These are phyloP conservation scores for Phaeosphaeriaceae sp. DNA, from an alignment of 2,329 filamentous ascomycete genomes.

Conservation along the genomic window DNA sequence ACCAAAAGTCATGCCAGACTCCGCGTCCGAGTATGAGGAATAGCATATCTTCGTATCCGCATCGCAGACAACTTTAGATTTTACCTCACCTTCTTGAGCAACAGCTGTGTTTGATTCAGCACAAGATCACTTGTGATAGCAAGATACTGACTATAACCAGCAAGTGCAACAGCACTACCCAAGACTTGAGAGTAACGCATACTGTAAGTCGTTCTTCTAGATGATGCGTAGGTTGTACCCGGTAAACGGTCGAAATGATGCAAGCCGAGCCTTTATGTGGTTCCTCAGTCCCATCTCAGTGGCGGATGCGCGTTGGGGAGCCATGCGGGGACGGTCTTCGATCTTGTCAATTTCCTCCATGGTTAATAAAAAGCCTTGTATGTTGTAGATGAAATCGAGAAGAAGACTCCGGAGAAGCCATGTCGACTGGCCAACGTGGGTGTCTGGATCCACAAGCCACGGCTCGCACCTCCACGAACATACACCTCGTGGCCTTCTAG, in stretches of 20 bases:
- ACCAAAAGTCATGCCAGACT: slow-evolving; percentile 39
- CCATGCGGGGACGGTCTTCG: slow-evolving; percentile 15
- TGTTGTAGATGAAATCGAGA: slow-evolving; percentile 35
- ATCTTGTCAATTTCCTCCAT: slow-evolving; percentile 24
- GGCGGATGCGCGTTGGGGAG: slow-evolving; percentile 17
- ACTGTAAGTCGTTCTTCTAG: slow-evolving; percentile 10
- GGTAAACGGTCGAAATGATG: slow-evolving; percentile 6
- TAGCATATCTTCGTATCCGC: slow-evolving; percentile 39
- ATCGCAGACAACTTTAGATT: slow-evolving; percentile 40
- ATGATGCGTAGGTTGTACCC: slow-evolving; percentile 13
- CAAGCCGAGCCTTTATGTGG: slow-evolving; percentile 32
- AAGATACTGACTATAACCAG: slow-evolving; percentile 28
- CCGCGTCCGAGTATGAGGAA: slow-evolving; percentile 37
- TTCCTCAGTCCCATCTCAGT: slow-evolving; percentile 7
- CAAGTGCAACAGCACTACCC: slow-evolving; percentile 37
- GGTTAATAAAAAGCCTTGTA: slow-evolving; percentile 26
- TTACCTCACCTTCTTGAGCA: slow-evolving; percentile 38
- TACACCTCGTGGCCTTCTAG: slow-evolving; percentile 18
- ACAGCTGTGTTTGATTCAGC: slow-evolving; percentile 25
- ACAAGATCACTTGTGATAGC: background rate
- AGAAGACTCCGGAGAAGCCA: slow-evolving; percentile 12
- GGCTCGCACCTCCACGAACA: slow-evolving; percentile 21
- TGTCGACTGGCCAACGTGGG: slow-evolving; percentile 31
- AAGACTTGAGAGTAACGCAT: slow-evolving; percentile 39
- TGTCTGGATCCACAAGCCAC: slow-evolving; percentile 24